These are phyloP conservation scores for Phytopythium helicoides DNA, from an alignment of 352 stramenopile genomes.

Conservation along the genomic window DNA sequence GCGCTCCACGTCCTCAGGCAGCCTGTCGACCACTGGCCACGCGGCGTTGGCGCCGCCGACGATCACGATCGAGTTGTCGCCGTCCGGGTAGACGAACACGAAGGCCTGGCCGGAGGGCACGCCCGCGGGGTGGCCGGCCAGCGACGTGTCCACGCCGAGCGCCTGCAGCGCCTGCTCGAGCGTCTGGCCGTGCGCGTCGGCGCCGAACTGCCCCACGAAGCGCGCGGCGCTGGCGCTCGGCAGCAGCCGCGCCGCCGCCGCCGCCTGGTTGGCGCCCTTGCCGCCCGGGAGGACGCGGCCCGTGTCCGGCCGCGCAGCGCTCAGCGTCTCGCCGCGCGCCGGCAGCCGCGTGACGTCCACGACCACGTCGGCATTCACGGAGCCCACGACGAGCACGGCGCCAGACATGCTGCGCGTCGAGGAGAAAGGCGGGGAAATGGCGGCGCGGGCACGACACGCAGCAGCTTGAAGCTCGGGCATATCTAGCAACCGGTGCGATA, in stretches of 20 bases:
- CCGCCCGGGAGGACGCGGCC: slow-evolving; percentile 66
- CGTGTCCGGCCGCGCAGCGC: slow-evolving; percentile 48
- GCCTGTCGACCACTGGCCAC: slow-evolving; percentile 33
- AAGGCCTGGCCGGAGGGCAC: slow-evolving; percentile 75
- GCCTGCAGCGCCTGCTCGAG: slow-evolving; percentile 38
- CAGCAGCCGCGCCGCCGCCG: slow-evolving; percentile 49
- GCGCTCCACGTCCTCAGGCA: slow-evolving; percentile 30
- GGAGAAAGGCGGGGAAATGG: background rate
- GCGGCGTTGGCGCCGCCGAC: slow-evolving; percentile 70
- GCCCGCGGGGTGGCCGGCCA: slow-evolving; percentile 29
- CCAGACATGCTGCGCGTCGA: background rate
- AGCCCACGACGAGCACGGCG: slow-evolving; percentile 71
- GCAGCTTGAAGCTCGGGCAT: too few relatives aligned
- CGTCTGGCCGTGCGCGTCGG: slow-evolving; percentile 51
- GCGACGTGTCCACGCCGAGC: slow-evolving; percentile 32
- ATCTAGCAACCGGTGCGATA: too few relatives aligned
- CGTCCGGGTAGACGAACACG: slow-evolving; percentile 79
- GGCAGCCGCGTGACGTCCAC: slow-evolving; percentile 71
- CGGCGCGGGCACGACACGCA: too few relatives aligned
- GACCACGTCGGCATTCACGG: slow-evolving; percentile 82
- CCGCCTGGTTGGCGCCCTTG: slow-evolving; percentile 82
- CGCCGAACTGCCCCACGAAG: slow-evolving; percentile 75
- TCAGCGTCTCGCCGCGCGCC: slow-evolving; percentile 63
- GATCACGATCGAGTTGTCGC: slow-evolving; percentile 86
- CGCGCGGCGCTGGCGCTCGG: slow-evolving; percentile 12